These are phyloP conservation scores for Blastobotrys robertii DNA, from an alignment of 805 yeast genomes.

Conservation along the genomic window DNA sequence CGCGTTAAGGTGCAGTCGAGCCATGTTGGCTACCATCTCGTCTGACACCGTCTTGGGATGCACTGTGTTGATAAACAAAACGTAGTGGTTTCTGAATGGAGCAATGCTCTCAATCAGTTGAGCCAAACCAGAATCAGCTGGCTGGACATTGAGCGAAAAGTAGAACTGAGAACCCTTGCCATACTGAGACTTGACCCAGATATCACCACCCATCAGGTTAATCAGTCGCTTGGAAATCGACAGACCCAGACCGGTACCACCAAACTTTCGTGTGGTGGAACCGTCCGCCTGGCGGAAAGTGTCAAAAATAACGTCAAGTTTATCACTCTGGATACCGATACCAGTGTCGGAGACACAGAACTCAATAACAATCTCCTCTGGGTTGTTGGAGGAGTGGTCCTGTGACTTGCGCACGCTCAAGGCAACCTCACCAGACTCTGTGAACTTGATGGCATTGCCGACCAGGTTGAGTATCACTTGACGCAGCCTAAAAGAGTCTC, in stretches of 20 bases:
- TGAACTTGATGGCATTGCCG: conserved; percentile 85
- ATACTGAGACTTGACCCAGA: conserved; percentile 77
- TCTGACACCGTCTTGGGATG: conserved; percentile 43
- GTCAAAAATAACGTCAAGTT: conserved; percentile 75
- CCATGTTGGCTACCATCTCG: conserved; percentile 43
- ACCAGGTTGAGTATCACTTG: conserved; percentile 81
- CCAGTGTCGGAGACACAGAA: conserved; percentile 88
- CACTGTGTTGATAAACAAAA: conserved; percentile 59
- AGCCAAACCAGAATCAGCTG: conserved; percentile 50
- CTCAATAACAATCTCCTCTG: conserved; percentile 51
- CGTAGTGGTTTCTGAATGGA: conserved; percentile 63
- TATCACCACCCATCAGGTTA: conserved; percentile 88
- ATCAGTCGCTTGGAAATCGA: conserved; percentile 81
- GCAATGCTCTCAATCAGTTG: conserved; percentile 58
- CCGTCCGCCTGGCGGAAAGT: conserved; percentile 93
- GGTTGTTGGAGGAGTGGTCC: conserved; percentile 25
- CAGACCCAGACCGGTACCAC: conserved; percentile 86
- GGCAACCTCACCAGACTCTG: conserved; percentile 73
- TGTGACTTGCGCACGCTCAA: conserved; percentile 57
- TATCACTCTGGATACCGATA: conserved; percentile 80
- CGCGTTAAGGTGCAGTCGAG: conserved; percentile 51
- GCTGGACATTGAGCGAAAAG: conserved; percentile 72
- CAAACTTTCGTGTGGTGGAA: conserved; percentile 83
- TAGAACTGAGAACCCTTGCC: conserved; percentile 78
- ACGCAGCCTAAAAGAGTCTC: conserved; percentile 80